These are phyloP conservation scores for Pleurotus sapidus DNA, from an alignment of 768 basidiomycete genomes.

Conservation along the genomic window DNA sequence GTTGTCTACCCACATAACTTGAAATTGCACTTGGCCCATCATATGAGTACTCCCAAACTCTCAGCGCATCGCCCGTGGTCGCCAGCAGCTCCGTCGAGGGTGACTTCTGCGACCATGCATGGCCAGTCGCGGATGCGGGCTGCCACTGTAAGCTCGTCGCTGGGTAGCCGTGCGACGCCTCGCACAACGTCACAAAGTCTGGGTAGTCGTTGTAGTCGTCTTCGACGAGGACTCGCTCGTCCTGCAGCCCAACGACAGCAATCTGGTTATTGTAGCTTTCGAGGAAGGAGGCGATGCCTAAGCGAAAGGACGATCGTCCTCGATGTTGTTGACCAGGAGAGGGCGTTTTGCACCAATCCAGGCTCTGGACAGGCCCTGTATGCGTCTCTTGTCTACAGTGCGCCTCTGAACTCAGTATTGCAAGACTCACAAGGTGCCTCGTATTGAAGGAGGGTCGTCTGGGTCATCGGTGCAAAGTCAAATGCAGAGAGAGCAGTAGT, in stretches of 20 bases:
- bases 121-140: conserved; percentile 63
- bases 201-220: conserved; percentile 81
- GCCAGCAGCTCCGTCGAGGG: conserved; percentile 79
- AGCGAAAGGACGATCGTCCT: conserved; percentile 75
- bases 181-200: conserved; percentile 85
- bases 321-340: conserved; percentile 71
- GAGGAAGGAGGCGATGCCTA: conserved; percentile 81
- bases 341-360: conserved; percentile 87
- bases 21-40: conserved; percentile 59
- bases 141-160: conserved; percentile 94
- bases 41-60: conserved; percentile 86
- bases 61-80: conserved; percentile 89
- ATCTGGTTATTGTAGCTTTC: conserved; percentile 84
- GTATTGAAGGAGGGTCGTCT: conserved; percentile 74
- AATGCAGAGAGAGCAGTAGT: conserved; percentile 5
- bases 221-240: conserved; percentile 85
- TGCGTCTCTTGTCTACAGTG: conserved; percentile 9
- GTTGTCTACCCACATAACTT: conserved; percentile 68
- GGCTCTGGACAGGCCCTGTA: conserved; percentile 79
- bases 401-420: background rate
- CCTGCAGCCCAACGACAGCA: conserved; percentile 74
- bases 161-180: conserved; percentile 86
- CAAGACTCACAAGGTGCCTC: conserved; percentile 75
- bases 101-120: conserved; percentile 69
- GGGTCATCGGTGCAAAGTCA: conserved; percentile 44